A percentile compares a stretch with the other conserved stretches of the same genome.
Conservation (phyloP, 352 stramenopile genomes). For the Globisporangium radiosum region DNA sequence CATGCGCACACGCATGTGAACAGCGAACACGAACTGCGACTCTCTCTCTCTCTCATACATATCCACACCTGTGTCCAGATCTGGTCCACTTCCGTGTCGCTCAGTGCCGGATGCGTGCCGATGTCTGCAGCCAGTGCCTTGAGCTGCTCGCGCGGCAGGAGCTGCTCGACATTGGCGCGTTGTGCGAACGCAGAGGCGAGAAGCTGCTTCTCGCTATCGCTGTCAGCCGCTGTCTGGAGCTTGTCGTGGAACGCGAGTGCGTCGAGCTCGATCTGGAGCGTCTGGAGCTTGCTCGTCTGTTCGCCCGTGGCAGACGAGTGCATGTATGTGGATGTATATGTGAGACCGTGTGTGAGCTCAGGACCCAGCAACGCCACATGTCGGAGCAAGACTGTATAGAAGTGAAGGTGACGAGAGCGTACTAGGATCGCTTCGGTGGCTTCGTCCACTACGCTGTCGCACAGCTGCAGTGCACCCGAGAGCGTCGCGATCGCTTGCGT, state of each 20-base stretch:
- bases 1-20: background rate
- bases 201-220: slow-evolving; percentile 25
- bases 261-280: slow-evolving; percentile 31
- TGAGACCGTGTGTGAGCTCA: background rate
- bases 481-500: slow-evolving; percentile 24
- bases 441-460: slow-evolving; percentile 38
- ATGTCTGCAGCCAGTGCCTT: slow-evolving; percentile 26
- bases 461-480: slow-evolving; percentile 37
- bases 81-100: slow-evolving; percentile 34
- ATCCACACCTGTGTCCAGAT: slow-evolving; percentile 34
- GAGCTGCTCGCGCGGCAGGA: slow-evolving; percentile 26
- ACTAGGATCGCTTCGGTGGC: slow-evolving; percentile 37
- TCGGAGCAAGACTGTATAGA: background rate
- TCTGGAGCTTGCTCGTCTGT: slow-evolving; percentile 34
- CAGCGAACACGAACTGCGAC: no score
- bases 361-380: background rate
- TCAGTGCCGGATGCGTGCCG: slow-evolving; percentile 21
- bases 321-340: no score
- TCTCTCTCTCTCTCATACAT: background rate
- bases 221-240: slow-evolving; percentile 12
- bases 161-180: slow-evolving; percentile 6
- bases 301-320: no score
- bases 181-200: slow-evolving; percentile 31
- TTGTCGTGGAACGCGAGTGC: slow-evolving; percentile 18
- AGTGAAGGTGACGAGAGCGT: background rate